These are phyloP conservation scores for Claviceps digitariae DNA, from an alignment of 2,329 filamentous ascomycete species.

Conservation along the genomic window DNA sequence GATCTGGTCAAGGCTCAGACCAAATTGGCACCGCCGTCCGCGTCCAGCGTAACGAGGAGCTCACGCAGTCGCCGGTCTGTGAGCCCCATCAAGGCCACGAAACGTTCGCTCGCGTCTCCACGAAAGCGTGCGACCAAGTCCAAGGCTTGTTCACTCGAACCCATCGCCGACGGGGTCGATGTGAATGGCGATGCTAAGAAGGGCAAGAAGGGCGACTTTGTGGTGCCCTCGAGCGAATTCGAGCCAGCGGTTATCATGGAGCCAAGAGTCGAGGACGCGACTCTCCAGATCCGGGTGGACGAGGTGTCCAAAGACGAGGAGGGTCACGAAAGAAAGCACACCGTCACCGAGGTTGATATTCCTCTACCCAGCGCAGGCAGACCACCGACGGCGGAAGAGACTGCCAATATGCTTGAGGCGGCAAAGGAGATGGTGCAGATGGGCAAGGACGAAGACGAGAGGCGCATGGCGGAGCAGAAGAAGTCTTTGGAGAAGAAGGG, in stretches of 20 bases:
- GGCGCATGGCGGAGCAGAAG: constrained; percentile 26
- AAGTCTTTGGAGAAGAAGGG: constrained; percentile 23
- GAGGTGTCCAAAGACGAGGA: constrained; percentile 39
- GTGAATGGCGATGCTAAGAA: constrained; percentile 19
- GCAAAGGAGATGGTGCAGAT: constrained; percentile 81
- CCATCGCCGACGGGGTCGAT: constrained; percentile 13
- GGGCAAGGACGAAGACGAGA: constrained; percentile 33
- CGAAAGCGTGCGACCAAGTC: constrained; percentile 38
- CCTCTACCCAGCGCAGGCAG: constrained; percentile 46
- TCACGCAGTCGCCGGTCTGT: constrained; percentile 40
- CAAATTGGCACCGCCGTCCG: constrained; percentile 35
- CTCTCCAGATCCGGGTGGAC: constrained; percentile 57
- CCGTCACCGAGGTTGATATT: constrained; percentile 63
- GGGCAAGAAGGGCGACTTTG: constrained; percentile 19
- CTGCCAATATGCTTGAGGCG: constrained; percentile 69
- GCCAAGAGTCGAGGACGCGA: constrained; percentile 40
- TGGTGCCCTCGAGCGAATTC: constrained; percentile 34
- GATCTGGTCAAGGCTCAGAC: constrained; percentile 36
- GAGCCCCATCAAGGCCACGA: constrained; percentile 40
- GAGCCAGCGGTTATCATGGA: constrained; percentile 35
- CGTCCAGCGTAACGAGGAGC: constrained; percentile 29
- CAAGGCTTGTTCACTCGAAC: constrained; percentile 26
- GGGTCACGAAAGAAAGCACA: constrained; percentile 55
- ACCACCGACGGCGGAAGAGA: constrained; percentile 62
- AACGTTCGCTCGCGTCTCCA: constrained; percentile 36